phyloP scores from a whole-genome alignment of 2,329 filamentous ascomycete species.

The Botrytis byssoidea region DNA sequence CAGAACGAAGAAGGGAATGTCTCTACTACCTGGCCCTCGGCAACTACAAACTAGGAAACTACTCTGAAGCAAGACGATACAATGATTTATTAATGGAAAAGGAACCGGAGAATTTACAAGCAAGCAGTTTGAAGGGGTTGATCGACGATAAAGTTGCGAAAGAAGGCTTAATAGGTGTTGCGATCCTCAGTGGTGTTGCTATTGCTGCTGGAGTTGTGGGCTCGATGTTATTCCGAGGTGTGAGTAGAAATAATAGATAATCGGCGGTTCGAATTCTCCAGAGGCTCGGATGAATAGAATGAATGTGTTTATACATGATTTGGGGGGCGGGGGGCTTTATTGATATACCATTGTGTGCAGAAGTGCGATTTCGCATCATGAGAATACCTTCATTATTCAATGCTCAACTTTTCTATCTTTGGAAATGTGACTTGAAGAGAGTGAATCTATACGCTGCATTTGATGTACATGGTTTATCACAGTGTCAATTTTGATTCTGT shows the following conservation, averaged over 20 bases:
- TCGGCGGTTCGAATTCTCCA: neutral
- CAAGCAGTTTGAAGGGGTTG: slow-evolving; percentile 76
- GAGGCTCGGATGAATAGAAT: neutral
- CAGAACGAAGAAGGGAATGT: slow-evolving; percentile 92
- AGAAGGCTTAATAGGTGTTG: slow-evolving; percentile 90
- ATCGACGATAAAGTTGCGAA: slow-evolving; percentile 96
- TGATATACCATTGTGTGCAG: slow-evolving; percentile 32
- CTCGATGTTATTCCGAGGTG: slow-evolving; percentile 77
- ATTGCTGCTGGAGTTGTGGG: slow-evolving; percentile 92
- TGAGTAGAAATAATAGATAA: slow-evolving; percentile 53
- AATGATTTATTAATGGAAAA: slow-evolving; percentile 90
- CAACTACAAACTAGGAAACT: slow-evolving; percentile 98
- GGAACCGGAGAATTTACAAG: slow-evolving; percentile 89
- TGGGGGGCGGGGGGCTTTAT: slow-evolving; percentile 22
- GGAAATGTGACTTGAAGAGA: neutral
- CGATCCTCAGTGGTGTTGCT: slow-evolving; percentile 89
- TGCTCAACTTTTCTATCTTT: neutral
- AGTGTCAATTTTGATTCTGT: neutral
- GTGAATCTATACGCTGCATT: neutral
- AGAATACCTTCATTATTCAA: neutral
- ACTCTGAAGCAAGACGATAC: slow-evolving; percentile 89
- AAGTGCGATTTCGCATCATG: slow-evolving; percentile 15
- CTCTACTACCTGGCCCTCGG: slow-evolving; percentile 97
- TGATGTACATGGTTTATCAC: neutral
- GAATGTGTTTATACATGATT: slow-evolving; percentile 11